Evolutionary conservation across 2,329 filamentous ascomycete species (phyloP).

Genomic region (Fusarium cyanostomum): DNA sequence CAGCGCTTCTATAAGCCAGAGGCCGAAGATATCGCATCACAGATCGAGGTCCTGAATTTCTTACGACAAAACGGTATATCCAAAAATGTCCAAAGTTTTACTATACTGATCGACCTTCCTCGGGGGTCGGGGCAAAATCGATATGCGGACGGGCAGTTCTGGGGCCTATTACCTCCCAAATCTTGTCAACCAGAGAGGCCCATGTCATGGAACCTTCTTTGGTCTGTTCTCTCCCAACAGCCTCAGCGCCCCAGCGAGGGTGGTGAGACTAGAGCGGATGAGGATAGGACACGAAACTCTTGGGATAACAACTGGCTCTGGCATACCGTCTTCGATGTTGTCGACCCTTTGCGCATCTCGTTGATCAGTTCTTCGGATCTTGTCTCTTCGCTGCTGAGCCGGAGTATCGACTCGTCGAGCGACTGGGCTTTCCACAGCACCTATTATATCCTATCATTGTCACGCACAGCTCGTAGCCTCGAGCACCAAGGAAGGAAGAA

Average conservation of each 20-base stretch:
- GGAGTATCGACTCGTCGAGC: slow-evolving; percentile 65
- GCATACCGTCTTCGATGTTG: slow-evolving; percentile 62
- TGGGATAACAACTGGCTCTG: slow-evolving; percentile 60
- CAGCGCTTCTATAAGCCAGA: slow-evolving; percentile 45
- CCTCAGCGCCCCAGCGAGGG: neutral
- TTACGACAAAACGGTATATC: slow-evolving; percentile 49
- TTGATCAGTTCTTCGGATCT: slow-evolving; percentile 70
- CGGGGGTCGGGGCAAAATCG: slow-evolving; percentile 39
- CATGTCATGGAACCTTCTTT: slow-evolving; percentile 40
- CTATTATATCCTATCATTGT: slow-evolving; percentile 67
- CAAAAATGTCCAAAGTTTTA: slow-evolving; percentile 54
- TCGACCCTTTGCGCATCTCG: slow-evolving; percentile 64
- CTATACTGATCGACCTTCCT: slow-evolving; percentile 51
- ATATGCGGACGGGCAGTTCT: slow-evolving; percentile 39
- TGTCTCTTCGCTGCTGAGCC: slow-evolving; percentile 68
- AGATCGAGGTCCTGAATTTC: slow-evolving; percentile 53
- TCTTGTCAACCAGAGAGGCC: slow-evolving; percentile 20
- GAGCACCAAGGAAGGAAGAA: neutral
- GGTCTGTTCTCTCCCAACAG: slow-evolving; percentile 33
- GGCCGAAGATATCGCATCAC: slow-evolving; percentile 32
- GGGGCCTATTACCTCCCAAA: slow-evolving; percentile 46
- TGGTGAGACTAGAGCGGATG: slow-evolving; percentile 30
- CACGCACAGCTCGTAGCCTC: slow-evolving; percentile 37
- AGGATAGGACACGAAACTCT: slow-evolving; percentile 20
- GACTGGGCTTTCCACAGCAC: slow-evolving; percentile 71